Evolutionary conservation across 129 eudicot genomes (phyloP), one percentile per base, ranked within the genome.

Genomic region (Centella asiatica): DNA sequence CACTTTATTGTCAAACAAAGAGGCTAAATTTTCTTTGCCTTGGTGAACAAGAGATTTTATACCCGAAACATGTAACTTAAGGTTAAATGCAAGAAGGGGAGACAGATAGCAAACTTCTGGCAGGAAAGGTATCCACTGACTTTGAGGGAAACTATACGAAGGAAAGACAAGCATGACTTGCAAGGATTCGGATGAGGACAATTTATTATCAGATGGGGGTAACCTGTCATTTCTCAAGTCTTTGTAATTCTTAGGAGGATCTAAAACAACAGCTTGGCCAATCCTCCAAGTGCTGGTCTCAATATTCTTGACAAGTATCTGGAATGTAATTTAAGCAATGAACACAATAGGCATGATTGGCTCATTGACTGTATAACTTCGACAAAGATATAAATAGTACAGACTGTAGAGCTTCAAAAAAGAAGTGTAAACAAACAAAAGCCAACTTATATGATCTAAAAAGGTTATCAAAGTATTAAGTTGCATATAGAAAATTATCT

Each of bases 191-290:
- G 53, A 7, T 18, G 65, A 33, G 8, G 44, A 44, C 2, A 62
- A 36, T 72, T 58, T 74, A 47, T 42, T 33, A 62, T 64, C 66
- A 34, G 62, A 31, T 6, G 44, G 32, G 25, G 17, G 13, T 56
- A 31, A 32, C 15, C 32, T 73, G 36, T 48, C 42, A 56, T 71
- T 62, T 7, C 72, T 32, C 25, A 66, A 62, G n/a, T 39, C 66
- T 15, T 68, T 84, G 44, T 57, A 65, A 23, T 36, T 13, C 54
- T 29, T 22, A 0, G 95, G 98, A 66, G 94, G 89, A 77, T 90
- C 95, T 46, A 90, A 78, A 71, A 69, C 98, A 64, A 87, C 79
- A 59, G 73, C 95, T 75, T 90, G 95, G 40, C 86, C 83, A 45
- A 87, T 55, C 70, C 86, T 86, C 62, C 53, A 73, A 32, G 74